A percentile compares a stretch with the other conserved stretches of the same genome.
Conservation (phyloP, 495 filamentous ascomycete genomes). For the Aspergillus kassunensis region DNA sequence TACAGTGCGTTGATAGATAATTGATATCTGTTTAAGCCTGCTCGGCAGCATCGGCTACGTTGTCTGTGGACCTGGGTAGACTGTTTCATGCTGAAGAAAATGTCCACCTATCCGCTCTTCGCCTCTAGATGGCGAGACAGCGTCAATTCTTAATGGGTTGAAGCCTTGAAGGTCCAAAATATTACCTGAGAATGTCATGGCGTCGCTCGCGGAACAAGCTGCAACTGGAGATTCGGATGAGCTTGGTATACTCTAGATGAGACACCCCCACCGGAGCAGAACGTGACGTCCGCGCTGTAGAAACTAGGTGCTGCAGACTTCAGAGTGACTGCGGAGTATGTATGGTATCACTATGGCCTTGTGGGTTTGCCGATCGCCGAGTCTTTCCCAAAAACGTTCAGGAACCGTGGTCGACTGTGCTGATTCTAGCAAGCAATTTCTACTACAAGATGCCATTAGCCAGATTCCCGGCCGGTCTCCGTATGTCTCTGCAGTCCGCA, state of each 20-base stretch:
- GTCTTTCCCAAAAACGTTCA: conserved; percentile 7
- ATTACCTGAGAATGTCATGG: not conserved
- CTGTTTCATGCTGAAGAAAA: conserved; percentile 6
- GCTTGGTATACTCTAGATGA: not conserved
- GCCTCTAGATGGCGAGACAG: not conserved
- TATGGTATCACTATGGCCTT: not conserved
- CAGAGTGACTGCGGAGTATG: not conserved
- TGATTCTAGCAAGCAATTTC: not conserved
- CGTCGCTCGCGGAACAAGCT: not conserved
- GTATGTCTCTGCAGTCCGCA: not conserved
- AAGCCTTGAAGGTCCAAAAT: not conserved
- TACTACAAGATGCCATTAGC: not conserved
- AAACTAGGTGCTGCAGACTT: not conserved
- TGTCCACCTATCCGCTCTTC: not conserved
- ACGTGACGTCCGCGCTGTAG: not conserved
- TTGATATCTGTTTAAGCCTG: no score
- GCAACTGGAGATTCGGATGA: not conserved
- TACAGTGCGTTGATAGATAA: no score
- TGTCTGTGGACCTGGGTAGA: no score
- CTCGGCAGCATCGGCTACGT: no score
- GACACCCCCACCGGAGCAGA: not conserved
- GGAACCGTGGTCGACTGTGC: not conserved
- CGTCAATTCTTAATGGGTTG: not conserved
- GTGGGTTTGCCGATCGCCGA: conserved; percentile 6
- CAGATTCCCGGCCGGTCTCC: conserved; percentile 1